Conservation (phyloP, 352 stramenopile genomes). For the Phytophthora macrochlamydospora region DNA sequence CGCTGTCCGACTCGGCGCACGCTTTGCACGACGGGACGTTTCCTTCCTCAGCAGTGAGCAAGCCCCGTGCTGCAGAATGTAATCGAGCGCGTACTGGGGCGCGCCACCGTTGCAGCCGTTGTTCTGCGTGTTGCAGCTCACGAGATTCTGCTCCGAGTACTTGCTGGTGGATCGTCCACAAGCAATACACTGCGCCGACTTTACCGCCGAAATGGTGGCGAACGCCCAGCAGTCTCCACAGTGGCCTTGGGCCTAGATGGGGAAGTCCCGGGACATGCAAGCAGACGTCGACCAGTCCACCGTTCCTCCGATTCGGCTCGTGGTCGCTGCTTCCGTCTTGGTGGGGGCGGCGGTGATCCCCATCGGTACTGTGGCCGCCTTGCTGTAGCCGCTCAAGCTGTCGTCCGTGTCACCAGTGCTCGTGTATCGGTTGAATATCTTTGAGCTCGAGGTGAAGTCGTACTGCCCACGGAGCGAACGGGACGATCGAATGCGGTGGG, state of each 20-base stretch:
- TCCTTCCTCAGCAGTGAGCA: constrained; percentile 48
- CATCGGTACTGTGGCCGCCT: constrained; percentile 55
- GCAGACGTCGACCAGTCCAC: constrained; percentile 33
- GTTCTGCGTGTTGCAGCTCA: constrained; percentile 86
- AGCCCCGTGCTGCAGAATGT: constrained; percentile 80
- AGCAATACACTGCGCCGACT: constrained; percentile 86
- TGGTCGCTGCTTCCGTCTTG: constrained; percentile 3
- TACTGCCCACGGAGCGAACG: constrained; percentile 12
- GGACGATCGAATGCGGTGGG: neutral
- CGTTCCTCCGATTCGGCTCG: neutral
- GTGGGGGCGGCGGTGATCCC: neutral
- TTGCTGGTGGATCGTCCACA: constrained; percentile 63
- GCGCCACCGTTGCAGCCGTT: constrained; percentile 88
- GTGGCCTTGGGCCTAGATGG: constrained; percentile 93
- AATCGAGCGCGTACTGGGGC: constrained; percentile 88
- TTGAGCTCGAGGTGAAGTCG: constrained; percentile 3
- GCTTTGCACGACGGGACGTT: constrained; percentile 21
- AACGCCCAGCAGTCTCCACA: constrained; percentile 97
- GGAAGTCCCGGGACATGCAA: constrained; percentile 15
- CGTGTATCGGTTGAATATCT: neutral
- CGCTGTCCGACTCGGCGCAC: constrained; percentile 21
- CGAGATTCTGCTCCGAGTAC: constrained; percentile 91
- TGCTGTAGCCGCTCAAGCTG: constrained; percentile 21
- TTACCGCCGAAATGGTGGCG: constrained; percentile 85
- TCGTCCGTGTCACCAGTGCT: too few species aligned